A percentile compares a stretch with the other conserved stretches of the same genome.
Conservation (phyloP, 2,329 filamentous ascomycete species). For the Colletotrichum destructivum region DNA sequence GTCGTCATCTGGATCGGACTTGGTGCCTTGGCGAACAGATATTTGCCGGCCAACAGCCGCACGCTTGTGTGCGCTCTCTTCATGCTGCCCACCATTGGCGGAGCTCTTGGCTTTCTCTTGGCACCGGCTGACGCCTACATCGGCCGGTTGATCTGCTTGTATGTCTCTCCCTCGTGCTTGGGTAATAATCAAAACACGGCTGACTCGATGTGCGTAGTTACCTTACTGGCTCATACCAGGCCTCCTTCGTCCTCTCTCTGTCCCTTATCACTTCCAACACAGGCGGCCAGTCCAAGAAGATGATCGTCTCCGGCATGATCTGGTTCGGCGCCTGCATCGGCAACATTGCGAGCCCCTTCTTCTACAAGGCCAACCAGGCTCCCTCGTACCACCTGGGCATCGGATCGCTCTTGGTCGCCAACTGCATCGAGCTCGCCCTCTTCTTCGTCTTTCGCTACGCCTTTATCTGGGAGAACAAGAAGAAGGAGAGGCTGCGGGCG, state of each 20-base stretch:
- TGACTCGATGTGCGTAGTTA: conserved; percentile 44
- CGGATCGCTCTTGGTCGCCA: conserved; percentile 58
- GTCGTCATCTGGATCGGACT: conserved; percentile 59
- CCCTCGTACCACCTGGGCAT: conserved; percentile 59
- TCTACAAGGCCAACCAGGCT: conserved; percentile 70
- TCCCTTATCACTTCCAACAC: conserved; percentile 66
- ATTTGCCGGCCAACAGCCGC: conserved; percentile 62
- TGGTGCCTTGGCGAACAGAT: conserved; percentile 55
- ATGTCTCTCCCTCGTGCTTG: conserved; percentile 40
- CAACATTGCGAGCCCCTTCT: conserved; percentile 75
- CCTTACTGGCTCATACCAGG: conserved; percentile 56
- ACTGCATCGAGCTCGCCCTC: conserved; percentile 56
- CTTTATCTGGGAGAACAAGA: conserved; percentile 58
- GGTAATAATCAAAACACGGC: too few species aligned
- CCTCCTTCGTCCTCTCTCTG: conserved; percentile 57
- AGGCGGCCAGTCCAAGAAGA: conserved; percentile 73
- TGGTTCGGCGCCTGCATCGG: conserved; percentile 73
- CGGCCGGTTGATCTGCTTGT: conserved; percentile 70
- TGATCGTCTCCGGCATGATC: conserved; percentile 73
- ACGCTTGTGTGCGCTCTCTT: conserved; percentile 70
- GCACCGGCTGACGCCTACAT: conserved; percentile 65
- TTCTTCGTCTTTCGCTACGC: conserved; percentile 57
- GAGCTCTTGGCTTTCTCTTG: conserved; percentile 71
- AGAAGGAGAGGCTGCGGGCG: conserved; percentile 54
- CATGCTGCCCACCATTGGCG: conserved; percentile 72